Evolutionary conservation across 148 eudicot genomes (phyloP).

Genomic region (Dianthus caryophyllus): DNA sequence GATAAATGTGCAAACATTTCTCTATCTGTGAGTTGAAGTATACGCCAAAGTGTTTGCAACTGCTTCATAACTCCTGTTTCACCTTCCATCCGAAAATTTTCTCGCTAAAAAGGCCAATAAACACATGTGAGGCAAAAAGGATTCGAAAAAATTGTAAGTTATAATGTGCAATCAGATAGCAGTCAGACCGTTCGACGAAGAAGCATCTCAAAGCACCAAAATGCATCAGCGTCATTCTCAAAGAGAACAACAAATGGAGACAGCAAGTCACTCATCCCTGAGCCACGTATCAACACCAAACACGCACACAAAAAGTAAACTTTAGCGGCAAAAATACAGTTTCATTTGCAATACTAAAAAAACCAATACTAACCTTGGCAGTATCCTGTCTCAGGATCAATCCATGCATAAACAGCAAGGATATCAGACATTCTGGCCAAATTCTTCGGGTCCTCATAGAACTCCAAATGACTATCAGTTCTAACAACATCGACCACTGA

Average conservation of each 20-base stretch:
- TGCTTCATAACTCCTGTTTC: constrained; percentile 97
- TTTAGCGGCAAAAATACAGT: not conserved
- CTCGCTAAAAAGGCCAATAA: constrained; percentile 47
- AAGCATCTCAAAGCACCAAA: constrained; percentile 99
- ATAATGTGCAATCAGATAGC: constrained; percentile 11
- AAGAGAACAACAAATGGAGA: constrained; percentile 95
- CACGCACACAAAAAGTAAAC: not conserved
- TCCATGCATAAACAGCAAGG: constrained; percentile 99
- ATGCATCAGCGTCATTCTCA: constrained; percentile 98
- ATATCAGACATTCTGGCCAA: constrained; percentile 98
- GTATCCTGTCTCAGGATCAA: constrained; percentile 96
- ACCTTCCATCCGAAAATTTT: constrained; percentile 91
- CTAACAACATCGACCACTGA: constrained; percentile 98
- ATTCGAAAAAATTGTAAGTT: not conserved
- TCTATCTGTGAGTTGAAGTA: constrained; percentile 70
- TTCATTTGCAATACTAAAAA: constrained; percentile 3
- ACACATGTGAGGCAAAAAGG: constrained; percentile 21
- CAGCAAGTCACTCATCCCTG: constrained; percentile 96
- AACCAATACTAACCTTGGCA: constrained; percentile 79
- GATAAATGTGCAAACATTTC: constrained; percentile 90
- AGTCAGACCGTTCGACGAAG: constrained; percentile 74
- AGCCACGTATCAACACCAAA: constrained; percentile 25
- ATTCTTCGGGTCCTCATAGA: constrained; percentile 83
- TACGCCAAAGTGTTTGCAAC: constrained; percentile 81
- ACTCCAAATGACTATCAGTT: constrained; percentile 91